phyloP scores from a whole-genome alignment of 306 rosid genomes.

The Acacia confusa region DNA sequence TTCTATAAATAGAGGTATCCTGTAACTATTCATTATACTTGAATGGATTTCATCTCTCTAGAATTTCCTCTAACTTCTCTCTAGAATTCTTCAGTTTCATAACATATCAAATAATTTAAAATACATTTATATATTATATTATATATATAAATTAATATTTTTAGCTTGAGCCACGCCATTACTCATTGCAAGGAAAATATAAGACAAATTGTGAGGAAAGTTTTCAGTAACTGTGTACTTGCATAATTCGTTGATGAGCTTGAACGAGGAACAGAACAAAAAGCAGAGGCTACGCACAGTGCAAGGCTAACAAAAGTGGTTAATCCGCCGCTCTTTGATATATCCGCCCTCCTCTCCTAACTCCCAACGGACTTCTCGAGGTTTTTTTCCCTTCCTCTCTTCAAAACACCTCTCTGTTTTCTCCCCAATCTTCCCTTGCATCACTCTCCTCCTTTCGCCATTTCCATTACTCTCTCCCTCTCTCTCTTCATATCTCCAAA shows the following conservation, averaged over 20 bases:
- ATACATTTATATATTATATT: too few relatives aligned
- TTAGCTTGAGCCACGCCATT: too few relatives aligned
- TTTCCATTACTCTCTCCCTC: not conserved
- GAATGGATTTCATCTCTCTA: too few relatives aligned
- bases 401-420: not conserved
- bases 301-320: slow-evolving; percentile 37
- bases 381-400: slow-evolving; percentile 27
- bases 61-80: too few relatives aligned
- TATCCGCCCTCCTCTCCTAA: slow-evolving; percentile 54
- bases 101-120: too few relatives aligned
- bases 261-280: not conserved
- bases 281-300: not conserved
- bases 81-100: too few relatives aligned
- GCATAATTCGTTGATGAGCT: not conserved
- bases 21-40: too few relatives aligned
- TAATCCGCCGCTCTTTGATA: slow-evolving; percentile 66
- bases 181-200: not conserved
- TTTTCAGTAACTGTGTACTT: not conserved
- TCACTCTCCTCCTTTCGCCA: slow-evolving; percentile 19
- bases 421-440: not conserved
- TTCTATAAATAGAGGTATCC: too few relatives aligned
- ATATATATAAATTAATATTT: too few relatives aligned
- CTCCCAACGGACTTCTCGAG: slow-evolving; percentile 70
- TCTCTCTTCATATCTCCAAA: slow-evolving; percentile 28
- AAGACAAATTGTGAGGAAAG: not conserved